phyloP scores from a whole-genome alignment of 106 monocot species.

The Cymbidium sinense region DNA sequence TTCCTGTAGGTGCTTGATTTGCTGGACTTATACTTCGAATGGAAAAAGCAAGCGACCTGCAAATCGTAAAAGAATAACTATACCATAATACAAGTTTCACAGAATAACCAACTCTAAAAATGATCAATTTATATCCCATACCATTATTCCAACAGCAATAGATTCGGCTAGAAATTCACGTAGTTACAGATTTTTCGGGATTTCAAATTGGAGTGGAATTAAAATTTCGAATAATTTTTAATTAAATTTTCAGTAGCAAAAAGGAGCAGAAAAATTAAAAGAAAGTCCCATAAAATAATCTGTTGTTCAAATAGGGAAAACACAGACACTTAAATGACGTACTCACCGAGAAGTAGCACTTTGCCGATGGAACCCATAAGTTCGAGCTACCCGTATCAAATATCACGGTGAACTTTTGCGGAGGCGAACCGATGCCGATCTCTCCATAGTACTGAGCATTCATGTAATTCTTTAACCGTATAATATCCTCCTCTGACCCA shows the following conservation, averaged over 20 bases:
- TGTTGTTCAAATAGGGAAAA: too few species aligned
- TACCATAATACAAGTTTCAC: background rate
- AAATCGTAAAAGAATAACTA: background rate
- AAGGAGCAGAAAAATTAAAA: too few species aligned
- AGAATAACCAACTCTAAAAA: background rate
- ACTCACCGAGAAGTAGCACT: constrained; percentile 92
- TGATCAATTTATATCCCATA: too few species aligned
- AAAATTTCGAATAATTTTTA: background rate
- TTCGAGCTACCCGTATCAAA: constrained; percentile 98
- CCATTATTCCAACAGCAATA: background rate
- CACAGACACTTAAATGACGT: background rate
- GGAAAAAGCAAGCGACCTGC: constrained; percentile 18
- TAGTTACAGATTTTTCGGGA: background rate
- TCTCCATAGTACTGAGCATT: constrained; percentile 99
- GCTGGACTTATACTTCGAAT: constrained; percentile 17
- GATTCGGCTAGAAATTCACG: background rate
- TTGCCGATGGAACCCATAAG: constrained; percentile 89
- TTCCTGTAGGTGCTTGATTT: constrained; percentile 18
- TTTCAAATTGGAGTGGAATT: too few species aligned
- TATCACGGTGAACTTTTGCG: constrained; percentile 93
- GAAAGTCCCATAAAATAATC: too few species aligned
- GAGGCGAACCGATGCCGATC: constrained; percentile 73
- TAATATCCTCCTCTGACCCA: constrained; percentile 41
- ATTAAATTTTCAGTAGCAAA: background rate
- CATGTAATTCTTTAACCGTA: constrained; percentile 89